Evolutionary conservation across 2,329 filamentous ascomycete genomes (phyloP), one percentile per base, ranked within the genome.

Genomic region (Exserohilum rostratum): DNA sequence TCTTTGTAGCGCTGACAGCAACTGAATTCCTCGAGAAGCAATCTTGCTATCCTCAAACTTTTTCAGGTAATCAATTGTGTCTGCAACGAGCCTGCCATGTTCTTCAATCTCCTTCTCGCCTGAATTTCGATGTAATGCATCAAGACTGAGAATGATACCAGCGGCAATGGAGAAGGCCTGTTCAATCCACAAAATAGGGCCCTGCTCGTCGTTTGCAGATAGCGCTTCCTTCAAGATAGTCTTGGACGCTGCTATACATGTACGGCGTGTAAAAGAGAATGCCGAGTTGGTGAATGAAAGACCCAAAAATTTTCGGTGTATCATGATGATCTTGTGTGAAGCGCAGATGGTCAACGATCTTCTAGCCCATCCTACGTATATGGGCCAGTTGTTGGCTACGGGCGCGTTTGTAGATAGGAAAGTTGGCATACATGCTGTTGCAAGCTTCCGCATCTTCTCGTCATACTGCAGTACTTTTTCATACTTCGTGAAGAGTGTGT

Each of bases 251-350:
- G 73, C 74, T 45, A 77, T 71, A 34, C 76, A 78, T 0, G 76
- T 77, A 17, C 71, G 65, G 10, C 75, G 68, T 0, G 76, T 78
- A 31, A 77, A 73, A 0, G 63, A 64, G 47, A 77, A 78, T 3
- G 71, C 69, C 0, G 70, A 66, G 27, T 76, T 77, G 0, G 70
- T 73, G 43, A 78, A 77, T 12, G 72, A 76, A 10, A 70, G 50
- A 9, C 73, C 70, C 2, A 77, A 55, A 38, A 77, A 78, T 29
- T 72, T 75, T 5, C 76, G 65, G 44, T 76, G 73, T n/a, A 77
- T 76, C 75, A 77, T 77, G 50, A 78, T 77, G 22, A 77, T 74
- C 51, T 78, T 78, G 39, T 78, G 75, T 1, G 72, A 53, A 12
- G 73, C 68, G 46, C 73, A 74, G 15, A 77, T 74, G 0, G 74